phyloP scores from a whole-genome alignment of 1,284 basidiomycete genomes.

The Neonothopanus nambi region DNA sequence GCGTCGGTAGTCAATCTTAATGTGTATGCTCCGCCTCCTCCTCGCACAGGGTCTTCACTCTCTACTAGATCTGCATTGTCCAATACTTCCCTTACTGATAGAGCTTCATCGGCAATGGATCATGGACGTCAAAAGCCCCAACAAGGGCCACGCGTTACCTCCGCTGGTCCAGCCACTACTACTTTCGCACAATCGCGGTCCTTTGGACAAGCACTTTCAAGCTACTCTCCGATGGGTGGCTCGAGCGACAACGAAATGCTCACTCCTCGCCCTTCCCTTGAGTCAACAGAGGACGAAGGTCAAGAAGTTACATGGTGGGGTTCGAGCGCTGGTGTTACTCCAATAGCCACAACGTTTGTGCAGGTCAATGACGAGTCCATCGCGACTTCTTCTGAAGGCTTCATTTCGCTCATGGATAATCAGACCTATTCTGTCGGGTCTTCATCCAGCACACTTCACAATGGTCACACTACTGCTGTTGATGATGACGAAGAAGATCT shows the following conservation, averaged over 20 bases:
- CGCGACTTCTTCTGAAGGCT: constrained; percentile 55
- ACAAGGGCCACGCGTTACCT: constrained; percentile 51
- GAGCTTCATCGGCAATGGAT: constrained; percentile 78
- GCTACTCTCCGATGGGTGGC: constrained; percentile 26
- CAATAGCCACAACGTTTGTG: constrained; percentile 66
- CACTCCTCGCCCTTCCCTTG: constrained; percentile 36
- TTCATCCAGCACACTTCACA: constrained; percentile 28
- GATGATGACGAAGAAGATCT: constrained; percentile 83
- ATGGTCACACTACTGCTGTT: constrained; percentile 25
- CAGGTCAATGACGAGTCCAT: constrained; percentile 44
- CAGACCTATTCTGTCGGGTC: constrained; percentile 46
- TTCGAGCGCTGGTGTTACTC: constrained; percentile 54
- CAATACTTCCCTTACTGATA: constrained; percentile 53
- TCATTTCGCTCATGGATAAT: constrained; percentile 86
- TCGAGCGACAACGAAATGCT: constrained; percentile 31
- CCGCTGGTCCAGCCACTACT: constrained; percentile 51
- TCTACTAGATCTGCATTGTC: constrained; percentile 45
- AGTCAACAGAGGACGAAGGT: constrained; percentile 34
- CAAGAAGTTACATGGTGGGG: constrained; percentile 66
- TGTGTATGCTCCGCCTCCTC: constrained; percentile 34
- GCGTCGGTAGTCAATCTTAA: constrained; percentile 54
- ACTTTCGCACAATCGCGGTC: constrained; percentile 48
- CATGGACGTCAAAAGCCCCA: constrained; percentile 55
- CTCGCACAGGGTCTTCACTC: constrained; percentile 68
- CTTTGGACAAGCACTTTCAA: constrained; percentile 36